Evolutionary conservation across 345 rosid species (phyloP), one percentile per base, ranked within the genome.

Genomic region (Lepidium sativum): DNA sequence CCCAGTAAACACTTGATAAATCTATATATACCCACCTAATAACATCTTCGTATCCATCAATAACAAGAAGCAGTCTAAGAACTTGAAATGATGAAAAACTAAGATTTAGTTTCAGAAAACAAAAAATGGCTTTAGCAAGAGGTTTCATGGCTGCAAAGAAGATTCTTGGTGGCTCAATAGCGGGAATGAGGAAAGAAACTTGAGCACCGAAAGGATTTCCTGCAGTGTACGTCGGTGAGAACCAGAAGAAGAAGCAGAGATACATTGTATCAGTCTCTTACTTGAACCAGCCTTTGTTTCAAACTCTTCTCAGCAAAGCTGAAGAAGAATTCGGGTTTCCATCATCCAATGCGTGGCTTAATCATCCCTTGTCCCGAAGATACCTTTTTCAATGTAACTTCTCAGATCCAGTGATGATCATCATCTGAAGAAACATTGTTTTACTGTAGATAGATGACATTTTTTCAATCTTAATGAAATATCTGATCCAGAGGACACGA

Each of bases 361-460:
- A 83, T 74, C 5, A 68, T 87, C 55, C 88, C 81, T 13, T 80
- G 86, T 60, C 50, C 69, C 6, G 78, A 81, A 70, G 79, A 81
- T 8, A 56, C 41, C 0, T 84, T 80, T 64, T 1, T 77, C 15
- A 42, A 48, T 17, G 54, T 80, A 53, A 79, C 78, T 63, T 79
- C 79, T 18, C 42, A 44, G 31, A 55, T 81, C 21, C 43, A 47
- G 33, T 14, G 67, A 38, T 51, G 67, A 52, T 75, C 15, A 32
- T 37, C 56, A 48, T n/a, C n/a, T 27, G n/a, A 47, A 67, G n/a
- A 47, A 10, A 59, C 52, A n/a, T 18, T 29, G 41, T 37, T 39
- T 15, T 0, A 54, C 15, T 13, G 18, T 55, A 34, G 4, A 20
- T 43, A 55, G 29, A 56, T 55, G 57, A 4, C 57, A 43, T 4